Evolutionary conservation across 805 yeast genomes (phyloP).

Genomic region (Candida easanensis): DNA sequence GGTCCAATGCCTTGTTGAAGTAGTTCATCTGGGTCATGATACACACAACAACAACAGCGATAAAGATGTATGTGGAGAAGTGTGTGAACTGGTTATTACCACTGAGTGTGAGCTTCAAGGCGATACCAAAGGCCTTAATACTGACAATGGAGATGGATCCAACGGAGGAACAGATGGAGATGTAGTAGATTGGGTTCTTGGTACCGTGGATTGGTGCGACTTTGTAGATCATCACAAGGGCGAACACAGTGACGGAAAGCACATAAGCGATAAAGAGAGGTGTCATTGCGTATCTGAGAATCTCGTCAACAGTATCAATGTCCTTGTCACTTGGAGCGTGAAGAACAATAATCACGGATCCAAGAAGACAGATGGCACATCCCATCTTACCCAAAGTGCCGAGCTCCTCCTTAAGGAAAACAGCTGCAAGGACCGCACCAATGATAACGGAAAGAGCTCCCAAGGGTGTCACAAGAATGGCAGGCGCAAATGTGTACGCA

Average conservation of each 20-base stretch:
- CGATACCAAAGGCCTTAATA: slow-evolving; percentile 91
- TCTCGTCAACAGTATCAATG: slow-evolving; percentile 83
- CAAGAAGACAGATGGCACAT: slow-evolving; percentile 85
- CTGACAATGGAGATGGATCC: slow-evolving; percentile 91
- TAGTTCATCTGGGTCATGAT: slow-evolving; percentile 91
- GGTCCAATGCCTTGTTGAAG: slow-evolving; percentile 90
- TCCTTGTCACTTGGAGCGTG: slow-evolving; percentile 97
- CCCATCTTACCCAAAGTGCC: slow-evolving; percentile 90
- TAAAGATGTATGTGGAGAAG: slow-evolving; percentile 77
- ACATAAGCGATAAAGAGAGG: slow-evolving; percentile 76
- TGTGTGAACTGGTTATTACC: slow-evolving; percentile 90
- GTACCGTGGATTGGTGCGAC: slow-evolving; percentile 80
- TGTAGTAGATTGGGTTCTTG: slow-evolving; percentile 82
- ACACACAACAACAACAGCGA: slow-evolving; percentile 73
- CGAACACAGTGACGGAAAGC: slow-evolving; percentile 58
- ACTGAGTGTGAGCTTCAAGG: slow-evolving; percentile 74
- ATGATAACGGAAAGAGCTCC: slow-evolving; percentile 90
- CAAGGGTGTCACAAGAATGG: slow-evolving; percentile 85
- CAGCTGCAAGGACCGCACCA: slow-evolving; percentile 86
- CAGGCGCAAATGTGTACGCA: slow-evolving; percentile 94
- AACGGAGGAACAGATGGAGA: slow-evolving; percentile 84
- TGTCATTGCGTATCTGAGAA: slow-evolving; percentile 70
- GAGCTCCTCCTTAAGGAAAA: slow-evolving; percentile 80
- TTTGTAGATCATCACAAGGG: slow-evolving; percentile 75
- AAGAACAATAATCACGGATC: slow-evolving; percentile 81